Percentiles rank a stretch among this genome's conserved stretches.
These are phyloP conservation scores for Castanopsis chinensis DNA, from an alignment of 306 rosid genomes.

Conservation along the genomic window DNA sequence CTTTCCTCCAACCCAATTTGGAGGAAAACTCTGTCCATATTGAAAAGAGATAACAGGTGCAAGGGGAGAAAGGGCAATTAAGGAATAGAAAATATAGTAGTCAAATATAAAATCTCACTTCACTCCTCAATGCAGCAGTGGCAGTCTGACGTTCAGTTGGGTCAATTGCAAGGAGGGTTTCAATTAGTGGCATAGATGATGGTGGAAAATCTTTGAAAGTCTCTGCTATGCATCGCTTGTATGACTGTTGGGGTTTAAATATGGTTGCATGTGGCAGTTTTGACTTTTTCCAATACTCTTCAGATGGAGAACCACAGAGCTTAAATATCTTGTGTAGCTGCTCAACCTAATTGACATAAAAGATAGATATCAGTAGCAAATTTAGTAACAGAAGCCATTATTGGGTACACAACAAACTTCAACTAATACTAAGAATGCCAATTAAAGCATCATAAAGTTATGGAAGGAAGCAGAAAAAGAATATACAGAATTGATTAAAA, in stretches of 20 bases:
- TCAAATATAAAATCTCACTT: slow-evolving; percentile 57
- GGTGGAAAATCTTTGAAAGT: slow-evolving; percentile 73
- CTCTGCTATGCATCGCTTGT: slow-evolving; percentile 73
- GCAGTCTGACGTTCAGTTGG: slow-evolving; percentile 84
- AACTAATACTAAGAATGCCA: slow-evolving; percentile 17
- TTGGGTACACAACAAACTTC: slow-evolving; percentile 16
- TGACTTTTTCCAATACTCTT: slow-evolving; percentile 84
- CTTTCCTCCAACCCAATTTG: no score
- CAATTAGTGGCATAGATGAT: slow-evolving; percentile 76
- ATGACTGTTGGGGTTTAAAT: slow-evolving; percentile 84
- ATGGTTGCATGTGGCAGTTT: slow-evolving; percentile 88
- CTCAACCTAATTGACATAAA: slow-evolving; percentile 57
- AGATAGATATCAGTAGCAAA: slow-evolving; percentile 18
- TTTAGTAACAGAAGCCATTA: slow-evolving; percentile 24
- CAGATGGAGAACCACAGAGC: slow-evolving; percentile 92
- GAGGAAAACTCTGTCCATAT: no score
- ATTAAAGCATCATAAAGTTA: slow-evolving; percentile 7
- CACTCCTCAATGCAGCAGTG: slow-evolving; percentile 73
- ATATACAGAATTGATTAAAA: slow-evolving; percentile 1
- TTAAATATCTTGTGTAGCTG: slow-evolving; percentile 94
- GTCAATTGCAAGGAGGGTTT: slow-evolving; percentile 76
- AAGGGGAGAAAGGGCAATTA: background rate
- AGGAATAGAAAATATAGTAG: slow-evolving; percentile 5
- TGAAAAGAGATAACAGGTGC: no score
- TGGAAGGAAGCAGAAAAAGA: slow-evolving; percentile 13